Percentiles rank a stretch among this genome's conserved stretches.
phyloP scores from a whole-genome alignment of 371 early-diverging fungal genomes.

The Fennellomyces sp. region DNA sequence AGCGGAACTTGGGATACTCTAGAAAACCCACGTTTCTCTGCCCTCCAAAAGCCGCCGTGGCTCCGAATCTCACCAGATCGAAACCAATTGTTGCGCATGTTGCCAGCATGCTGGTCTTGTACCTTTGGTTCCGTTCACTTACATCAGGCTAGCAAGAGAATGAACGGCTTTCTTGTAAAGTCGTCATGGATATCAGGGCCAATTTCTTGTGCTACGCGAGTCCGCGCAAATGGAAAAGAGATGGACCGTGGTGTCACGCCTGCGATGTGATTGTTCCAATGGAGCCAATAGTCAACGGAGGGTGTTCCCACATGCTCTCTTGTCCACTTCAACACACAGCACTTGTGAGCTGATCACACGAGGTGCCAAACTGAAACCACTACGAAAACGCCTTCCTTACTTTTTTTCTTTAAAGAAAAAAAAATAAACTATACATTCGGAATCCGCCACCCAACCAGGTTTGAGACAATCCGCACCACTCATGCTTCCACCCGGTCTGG shows the following conservation, averaged over 20 bases:
- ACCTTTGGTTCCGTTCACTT: too few species aligned
- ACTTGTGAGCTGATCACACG: neutral
- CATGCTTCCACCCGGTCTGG: too few species aligned
- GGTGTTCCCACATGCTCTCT: neutral
- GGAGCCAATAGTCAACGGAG: neutral
- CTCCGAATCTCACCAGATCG: neutral
- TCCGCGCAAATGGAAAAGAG: neutral
- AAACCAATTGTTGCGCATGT: neutral
- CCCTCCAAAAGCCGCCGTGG: neutral
- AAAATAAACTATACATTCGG: neutral
- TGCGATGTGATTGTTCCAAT: neutral
- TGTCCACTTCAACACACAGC: neutral
- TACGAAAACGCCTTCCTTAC: neutral
- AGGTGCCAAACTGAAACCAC: neutral
- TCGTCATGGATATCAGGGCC: too few species aligned
- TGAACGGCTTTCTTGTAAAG: too few species aligned
- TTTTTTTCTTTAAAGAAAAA: conserved; percentile 1
- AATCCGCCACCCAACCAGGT: neutral
- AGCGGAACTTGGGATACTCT: neutral
- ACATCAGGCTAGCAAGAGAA: too few species aligned
- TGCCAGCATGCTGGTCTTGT: too few species aligned
- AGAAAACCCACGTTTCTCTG: neutral
- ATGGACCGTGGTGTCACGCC: conserved; percentile 6
- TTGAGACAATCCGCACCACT: too few species aligned
- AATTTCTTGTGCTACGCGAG: neutral